Conservation (phyloP, 2,329 filamentous ascomycete species). For the Claviceps quebecensis region DNA sequence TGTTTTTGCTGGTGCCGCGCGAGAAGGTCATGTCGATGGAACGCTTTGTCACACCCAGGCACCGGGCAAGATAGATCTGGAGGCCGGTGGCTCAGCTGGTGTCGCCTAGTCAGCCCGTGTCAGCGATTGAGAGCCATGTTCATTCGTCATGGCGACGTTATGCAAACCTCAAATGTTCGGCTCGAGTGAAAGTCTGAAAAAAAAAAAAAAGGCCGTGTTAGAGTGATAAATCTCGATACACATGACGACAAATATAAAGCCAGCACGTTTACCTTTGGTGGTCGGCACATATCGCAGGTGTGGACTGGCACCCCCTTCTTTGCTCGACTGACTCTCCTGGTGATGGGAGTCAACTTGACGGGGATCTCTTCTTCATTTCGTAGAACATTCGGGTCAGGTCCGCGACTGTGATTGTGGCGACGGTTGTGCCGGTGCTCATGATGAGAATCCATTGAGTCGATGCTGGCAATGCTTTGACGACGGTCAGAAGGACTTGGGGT, state of each 20-base stretch:
- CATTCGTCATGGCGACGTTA: conserved; percentile 3
- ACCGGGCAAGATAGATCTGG: conserved; percentile 37
- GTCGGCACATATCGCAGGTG: conserved; percentile 36
- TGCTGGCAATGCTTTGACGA: conserved; percentile 31
- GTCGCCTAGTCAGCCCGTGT: conserved; percentile 30
- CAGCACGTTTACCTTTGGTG: conserved; percentile 30
- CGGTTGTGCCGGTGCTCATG: conserved; percentile 12
- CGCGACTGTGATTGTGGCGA: conserved; percentile 9
- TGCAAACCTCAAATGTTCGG: conserved; percentile 45
- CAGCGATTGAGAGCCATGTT: conserved; percentile 10
- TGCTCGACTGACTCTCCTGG: conserved; percentile 40
- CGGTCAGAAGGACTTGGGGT: conserved; percentile 13
- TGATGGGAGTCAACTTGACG: conserved; percentile 42
- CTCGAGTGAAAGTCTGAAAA: conserved; percentile 44
- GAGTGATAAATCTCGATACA: not conserved
- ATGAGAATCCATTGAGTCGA: conserved; percentile 34
- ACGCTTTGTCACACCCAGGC: conserved; percentile 40
- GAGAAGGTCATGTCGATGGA: conserved; percentile 45
- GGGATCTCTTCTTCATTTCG: conserved; percentile 22
- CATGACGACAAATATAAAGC: not conserved
- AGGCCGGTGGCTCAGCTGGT: conserved; percentile 44
- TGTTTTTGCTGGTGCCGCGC: conserved; percentile 37
- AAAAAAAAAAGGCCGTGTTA: not conserved
- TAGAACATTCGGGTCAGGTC: conserved; percentile 19
- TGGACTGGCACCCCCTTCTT: conserved; percentile 47